Base-by-base conservation (phyloP, 148 eudicot species). In the Amaranthus cruentus region DNA sequence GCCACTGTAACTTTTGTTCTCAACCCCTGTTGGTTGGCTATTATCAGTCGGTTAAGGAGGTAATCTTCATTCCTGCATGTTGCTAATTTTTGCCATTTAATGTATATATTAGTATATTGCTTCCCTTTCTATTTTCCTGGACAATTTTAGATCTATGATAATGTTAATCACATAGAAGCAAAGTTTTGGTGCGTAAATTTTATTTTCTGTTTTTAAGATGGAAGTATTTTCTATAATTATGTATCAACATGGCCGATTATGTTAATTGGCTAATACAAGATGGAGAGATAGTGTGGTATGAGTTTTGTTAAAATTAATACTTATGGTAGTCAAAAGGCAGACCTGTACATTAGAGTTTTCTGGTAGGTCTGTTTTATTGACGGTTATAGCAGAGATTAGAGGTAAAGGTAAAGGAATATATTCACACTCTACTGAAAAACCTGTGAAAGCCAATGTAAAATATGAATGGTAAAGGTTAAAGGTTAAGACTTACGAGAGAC, bases 31-130 rank as follows among this genome's bases (percentile, higher is more conserved):
- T 88, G 47, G 64, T 69, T 43, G 87, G 82, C 55, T 86, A 85
- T 73, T 91, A 94, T 75, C 97, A 91, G 78, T 94, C 98, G 15
- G 79, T 81, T 68, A 94, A 94, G 80, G 98, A 91, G 92, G 98
- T 94, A 73, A 83, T 43, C 66, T 50, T 7, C 66, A 13, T 58
- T 53, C 28, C 5, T 59, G 43, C 69, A 28, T 28, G 38, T 28
- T 28, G 38, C 38, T 60, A 21, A 28, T 5, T 50, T 44, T 63
- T 15, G 12, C 54, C 21, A 66, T 69, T 62, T 46, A 42, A 6
- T 55, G 13, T 8, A 7, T 2, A 42, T 6, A 64, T 49, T 59
- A 14, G 47, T 48, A 3, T 57, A 44, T 55, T 55, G 56, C 56
- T 52, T n/a, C 11, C n/a, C 28, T n/a, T 71, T 65, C 38, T 43